Evolutionary conservation across 2,329 filamentous ascomycete genomes (phyloP).

Genomic region (Emergomyces africanus): DNA sequence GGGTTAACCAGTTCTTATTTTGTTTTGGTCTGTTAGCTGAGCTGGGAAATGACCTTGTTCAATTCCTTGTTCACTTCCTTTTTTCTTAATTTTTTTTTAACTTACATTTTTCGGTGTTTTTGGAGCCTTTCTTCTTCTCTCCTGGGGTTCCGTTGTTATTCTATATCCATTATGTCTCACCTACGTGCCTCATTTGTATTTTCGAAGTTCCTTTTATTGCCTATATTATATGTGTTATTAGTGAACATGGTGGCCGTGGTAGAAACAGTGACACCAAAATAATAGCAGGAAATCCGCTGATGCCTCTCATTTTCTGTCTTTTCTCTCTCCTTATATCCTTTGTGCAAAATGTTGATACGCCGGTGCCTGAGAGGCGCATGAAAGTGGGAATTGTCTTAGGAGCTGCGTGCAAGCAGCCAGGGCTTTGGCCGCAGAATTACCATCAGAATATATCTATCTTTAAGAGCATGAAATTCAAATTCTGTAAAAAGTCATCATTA

Average conservation of each 20-base stretch:
- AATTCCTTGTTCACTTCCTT: neutral
- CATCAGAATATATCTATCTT: too few relatives aligned
- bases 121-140: neutral
- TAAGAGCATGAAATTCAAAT: too few relatives aligned
- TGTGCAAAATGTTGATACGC: neutral
- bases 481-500: too few relatives aligned
- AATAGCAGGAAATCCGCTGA: neutral
- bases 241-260: neutral
- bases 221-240: neutral
- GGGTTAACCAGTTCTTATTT: neutral
- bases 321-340: neutral
- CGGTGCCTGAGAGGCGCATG: neutral
- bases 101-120: neutral
- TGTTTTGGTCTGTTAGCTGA: neutral
- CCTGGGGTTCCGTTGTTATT: neutral
- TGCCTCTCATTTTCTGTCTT: neutral
- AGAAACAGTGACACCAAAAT: neutral
- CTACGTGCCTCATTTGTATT: neutral
- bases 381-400: too few relatives aligned
- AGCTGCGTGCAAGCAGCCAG: too few relatives aligned
- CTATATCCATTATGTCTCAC: neutral
- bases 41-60: neutral
- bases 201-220: neutral
- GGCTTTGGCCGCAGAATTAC: too few relatives aligned
- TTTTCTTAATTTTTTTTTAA: neutral